Base-by-base conservation (phyloP, 192 early-diverging fungal species). In the Coemansia sp. region DNA sequence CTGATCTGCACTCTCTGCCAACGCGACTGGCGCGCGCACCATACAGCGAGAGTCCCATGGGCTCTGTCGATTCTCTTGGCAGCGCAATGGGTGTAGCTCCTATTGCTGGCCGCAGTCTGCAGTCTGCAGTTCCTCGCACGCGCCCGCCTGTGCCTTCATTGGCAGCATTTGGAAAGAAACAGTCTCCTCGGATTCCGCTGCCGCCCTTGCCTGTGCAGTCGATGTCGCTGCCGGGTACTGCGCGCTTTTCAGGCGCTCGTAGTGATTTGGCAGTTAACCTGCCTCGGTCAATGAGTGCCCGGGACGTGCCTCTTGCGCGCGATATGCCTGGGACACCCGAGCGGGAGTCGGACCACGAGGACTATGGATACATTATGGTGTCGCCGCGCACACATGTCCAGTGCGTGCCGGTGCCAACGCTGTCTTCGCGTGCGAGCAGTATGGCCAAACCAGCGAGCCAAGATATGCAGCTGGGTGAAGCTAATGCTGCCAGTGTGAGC, bases 351-450 rank as follows among this genome's bases (percentile, higher is more conserved):
- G 72, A 73, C 19, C 60, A 61, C 54, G 76, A 79, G 53, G 76
- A 79, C 58, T 79, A 79, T n/a, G 76, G 76, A 2, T 79, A 79
- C 58, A 79, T 79, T n/a, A 73, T 79, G 71, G 76, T 79, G 1
- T 73, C 71, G 14, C 76, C 76, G 41, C 71, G 76, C 35, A 79
- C 71, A 7, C 69, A 79, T 62, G 72, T 79, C 39, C 76, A 79
- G 64, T 60, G 47, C 22, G 49, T 70, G 27, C 56, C 67, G 1
- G 67, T 73, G 22, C 53, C 76, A 5, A 61, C 63, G 0, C 27
- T 73, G 5, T 65, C 71, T 17, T 63, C 67, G 17, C 59, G 68
- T 43, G 43, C 23, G 15, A 55, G 62, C 15, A 70, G 65, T 52
- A 58, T 54, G 51, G 23, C 66, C 19, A 54, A 22, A 9, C 14